phyloP scores from a whole-genome alignment of 2,329 filamentous ascomycete genomes.

The Arthrocladium fulminans region DNA sequence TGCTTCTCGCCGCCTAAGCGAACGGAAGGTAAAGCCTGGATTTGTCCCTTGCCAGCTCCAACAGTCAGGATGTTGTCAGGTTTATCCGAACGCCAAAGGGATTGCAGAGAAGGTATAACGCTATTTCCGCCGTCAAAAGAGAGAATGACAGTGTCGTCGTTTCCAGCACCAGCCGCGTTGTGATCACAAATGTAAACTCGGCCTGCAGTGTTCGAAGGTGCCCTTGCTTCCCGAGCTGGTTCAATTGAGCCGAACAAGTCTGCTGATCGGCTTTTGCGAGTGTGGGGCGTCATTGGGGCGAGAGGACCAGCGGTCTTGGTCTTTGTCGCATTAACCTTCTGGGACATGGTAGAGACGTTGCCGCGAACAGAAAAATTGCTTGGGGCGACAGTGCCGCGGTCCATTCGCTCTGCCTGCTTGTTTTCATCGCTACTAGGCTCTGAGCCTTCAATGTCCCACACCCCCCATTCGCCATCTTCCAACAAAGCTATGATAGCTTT shows the following conservation, averaged over 20 bases:
- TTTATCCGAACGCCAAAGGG: slow-evolving; percentile 34
- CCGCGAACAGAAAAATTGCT: slow-evolving; percentile 36
- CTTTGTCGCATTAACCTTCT: slow-evolving; percentile 8
- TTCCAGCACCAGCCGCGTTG: slow-evolving; percentile 23
- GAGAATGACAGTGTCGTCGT: slow-evolving; percentile 37
- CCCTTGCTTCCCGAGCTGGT: background rate
- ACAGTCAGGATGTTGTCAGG: background rate
- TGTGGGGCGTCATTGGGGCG: slow-evolving; percentile 41
- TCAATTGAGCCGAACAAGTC: slow-evolving; percentile 31
- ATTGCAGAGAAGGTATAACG: slow-evolving; percentile 35
- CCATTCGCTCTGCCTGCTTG: background rate
- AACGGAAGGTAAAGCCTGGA: background rate
- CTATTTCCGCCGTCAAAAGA: slow-evolving; percentile 35
- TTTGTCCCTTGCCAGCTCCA: background rate
- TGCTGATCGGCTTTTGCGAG: slow-evolving; percentile 35
- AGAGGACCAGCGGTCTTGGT: slow-evolving; percentile 22
- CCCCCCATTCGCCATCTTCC: slow-evolving; percentile 41
- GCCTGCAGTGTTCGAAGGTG: slow-evolving; percentile 23
- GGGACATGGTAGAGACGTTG: slow-evolving; percentile 25
- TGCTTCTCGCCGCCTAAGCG: slow-evolving; percentile 2
- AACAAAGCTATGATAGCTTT: slow-evolving; percentile 38
- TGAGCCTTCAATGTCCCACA: slow-evolving; percentile 40
- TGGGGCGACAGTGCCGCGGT: slow-evolving; percentile 22
- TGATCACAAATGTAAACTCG: slow-evolving; percentile 35
- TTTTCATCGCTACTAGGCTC: slow-evolving; percentile 33